Evolutionary conservation across 768 basidiomycete species (phyloP).

Genomic region (Naganishia vishniacii): DNA sequence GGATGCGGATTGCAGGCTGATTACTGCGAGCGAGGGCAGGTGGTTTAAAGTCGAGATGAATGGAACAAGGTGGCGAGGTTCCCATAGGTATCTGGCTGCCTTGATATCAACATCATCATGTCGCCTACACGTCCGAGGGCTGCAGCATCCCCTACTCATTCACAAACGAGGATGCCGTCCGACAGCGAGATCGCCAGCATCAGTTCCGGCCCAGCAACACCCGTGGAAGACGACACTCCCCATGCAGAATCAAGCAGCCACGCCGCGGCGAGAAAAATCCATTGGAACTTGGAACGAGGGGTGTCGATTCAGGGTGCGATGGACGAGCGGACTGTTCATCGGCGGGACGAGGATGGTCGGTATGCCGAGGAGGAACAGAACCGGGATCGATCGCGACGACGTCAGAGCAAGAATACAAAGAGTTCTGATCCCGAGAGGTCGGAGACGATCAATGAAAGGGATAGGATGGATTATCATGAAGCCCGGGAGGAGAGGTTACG

Average conservation of each 20-base stretch:
- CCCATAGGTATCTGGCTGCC: no score
- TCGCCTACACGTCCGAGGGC: no score
- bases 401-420: background rate
- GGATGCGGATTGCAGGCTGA: no score
- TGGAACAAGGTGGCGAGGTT: no score
- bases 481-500: conserved; percentile 10
- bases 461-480: conserved; percentile 7
- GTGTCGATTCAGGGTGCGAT: conserved; percentile 1
- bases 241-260: background rate
- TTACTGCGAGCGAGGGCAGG: no score
- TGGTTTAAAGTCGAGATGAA: no score
- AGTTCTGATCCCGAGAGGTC: background rate
- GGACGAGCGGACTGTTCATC: background rate
- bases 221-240: background rate
- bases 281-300: conserved; percentile 5
- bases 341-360: background rate
- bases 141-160: background rate
- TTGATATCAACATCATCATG: no score
- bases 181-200: background rate
- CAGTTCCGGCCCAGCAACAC: background rate
- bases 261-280: conserved; percentile 1
- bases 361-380: background rate
- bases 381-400: background rate
- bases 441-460: background rate
- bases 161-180: background rate